Conservation (phyloP, 1,284 basidiomycete species). For the Ceratobasidium sp. region DNA sequence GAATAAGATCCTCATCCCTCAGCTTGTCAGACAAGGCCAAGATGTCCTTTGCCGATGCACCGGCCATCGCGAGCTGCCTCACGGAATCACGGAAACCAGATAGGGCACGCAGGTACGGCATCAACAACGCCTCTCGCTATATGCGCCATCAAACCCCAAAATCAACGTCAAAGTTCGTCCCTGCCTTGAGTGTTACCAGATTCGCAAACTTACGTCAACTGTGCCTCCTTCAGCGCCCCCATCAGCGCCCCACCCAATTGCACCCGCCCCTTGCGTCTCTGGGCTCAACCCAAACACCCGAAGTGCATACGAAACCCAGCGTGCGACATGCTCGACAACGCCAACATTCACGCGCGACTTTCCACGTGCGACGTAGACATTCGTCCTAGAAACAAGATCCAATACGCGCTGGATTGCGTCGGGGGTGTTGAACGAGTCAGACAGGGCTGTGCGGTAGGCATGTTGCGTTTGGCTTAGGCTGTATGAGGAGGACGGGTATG, state of each 20-base stretch:
- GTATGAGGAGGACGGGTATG: neutral
- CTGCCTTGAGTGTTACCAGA: constrained; percentile 10
- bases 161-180: constrained; percentile 29
- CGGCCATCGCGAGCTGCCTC: constrained; percentile 81
- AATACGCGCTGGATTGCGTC: constrained; percentile 80
- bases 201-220: constrained; percentile 64
- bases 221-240: constrained; percentile 53
- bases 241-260: constrained; percentile 60
- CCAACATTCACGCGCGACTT: constrained; percentile 57
- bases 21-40: constrained; percentile 87
- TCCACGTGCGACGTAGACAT: constrained; percentile 77
- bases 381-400: constrained; percentile 87
- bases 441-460: constrained; percentile 88
- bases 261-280: constrained; percentile 56
- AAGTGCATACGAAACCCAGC: constrained; percentile 91
- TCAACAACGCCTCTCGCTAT: constrained; percentile 84
- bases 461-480: constrained; percentile 82
- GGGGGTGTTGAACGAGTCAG: constrained; percentile 98
- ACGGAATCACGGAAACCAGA: constrained; percentile 94
- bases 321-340: constrained; percentile 77
- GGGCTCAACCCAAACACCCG: constrained; percentile 95
- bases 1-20: constrained; percentile 89
- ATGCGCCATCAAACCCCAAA: neutral
- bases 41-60: constrained; percentile 78
- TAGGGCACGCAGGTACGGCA: constrained; percentile 89